Base-by-base conservation (phyloP, 192 early-diverging fungal species). In the Borealophlyctis nickersoniae region DNA sequence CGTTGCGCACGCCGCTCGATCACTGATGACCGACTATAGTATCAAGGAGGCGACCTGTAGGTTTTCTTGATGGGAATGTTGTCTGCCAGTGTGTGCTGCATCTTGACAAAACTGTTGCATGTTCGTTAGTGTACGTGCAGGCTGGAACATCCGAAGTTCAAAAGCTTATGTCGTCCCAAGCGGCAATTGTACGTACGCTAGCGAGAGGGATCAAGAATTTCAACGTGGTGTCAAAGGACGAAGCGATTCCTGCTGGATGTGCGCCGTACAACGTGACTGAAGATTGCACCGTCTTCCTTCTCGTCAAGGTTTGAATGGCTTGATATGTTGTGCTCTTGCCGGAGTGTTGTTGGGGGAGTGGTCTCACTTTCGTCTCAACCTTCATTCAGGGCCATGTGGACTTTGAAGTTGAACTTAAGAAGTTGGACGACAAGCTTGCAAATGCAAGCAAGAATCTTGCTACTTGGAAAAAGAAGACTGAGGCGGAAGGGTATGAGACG, bases 321-420 rank as follows among this genome's bases (percentile, higher is more conserved):
- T n/a, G n/a, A n/a, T n/a, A n/a, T n/a, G n/a, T n/a, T n/a, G n/a
- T n/a, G n/a, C n/a, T n/a, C n/a, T n/a, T n/a, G n/a, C n/a, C n/a
- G n/a, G n/a, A n/a, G n/a, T n/a, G n/a, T n/a, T n/a, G n/a, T n/a
- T n/a, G n/a, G n/a, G n/a, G n/a, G n/a, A n/a, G n/a, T n/a, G n/a
- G n/a, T n/a, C n/a, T n/a, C n/a, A n/a, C n/a, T n/a, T n/a, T n/a
- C n/a, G n/a, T n/a, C n/a, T n/a, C n/a, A n/a, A n/a, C n/a, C n/a
- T n/a, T n/a, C 29, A 0, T 27, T 14, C 83, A 87, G 68, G 89
- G 88, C 16, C 70, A 74, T 59, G 87, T 94, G 29, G 86, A 94
- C 66, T 84, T 96, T 65, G 89, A 88, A 63, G 82, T 84, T 39
- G 94, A 96, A 74, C 77, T 96, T 48, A 65, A 68, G 53, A 93